Conservation (phyloP, 176 grass and related monocot genomes). For the Aechmea fasciata region DNA sequence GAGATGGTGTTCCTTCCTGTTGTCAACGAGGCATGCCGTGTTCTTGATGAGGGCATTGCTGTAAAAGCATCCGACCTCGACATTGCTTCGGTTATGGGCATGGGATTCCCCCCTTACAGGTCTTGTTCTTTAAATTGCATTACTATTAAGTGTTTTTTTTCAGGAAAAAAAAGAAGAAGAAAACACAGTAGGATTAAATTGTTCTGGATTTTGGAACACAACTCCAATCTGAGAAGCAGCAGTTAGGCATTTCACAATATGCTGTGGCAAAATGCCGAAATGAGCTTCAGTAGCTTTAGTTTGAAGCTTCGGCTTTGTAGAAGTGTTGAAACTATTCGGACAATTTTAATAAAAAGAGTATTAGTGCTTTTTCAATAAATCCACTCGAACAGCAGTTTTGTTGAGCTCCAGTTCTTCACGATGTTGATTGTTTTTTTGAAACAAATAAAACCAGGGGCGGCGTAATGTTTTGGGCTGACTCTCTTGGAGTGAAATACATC, state of each 20-base stretch:
- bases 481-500: conserved; percentile 66
- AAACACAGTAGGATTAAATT: neutral
- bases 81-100: conserved; percentile 78
- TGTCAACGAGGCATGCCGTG: conserved; percentile 82
- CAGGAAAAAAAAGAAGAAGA: too few species aligned
- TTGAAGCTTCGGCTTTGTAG: too few species aligned
- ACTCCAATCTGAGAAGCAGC: too few species aligned
- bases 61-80: conserved; percentile 90
- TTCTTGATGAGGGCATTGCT: conserved; percentile 70
- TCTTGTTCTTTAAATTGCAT: conserved; percentile 1
- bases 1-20: conserved; percentile 85
- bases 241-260: too few species aligned
- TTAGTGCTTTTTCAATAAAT: neutral
- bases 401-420: too few species aligned
- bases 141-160: neutral
- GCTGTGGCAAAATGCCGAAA: too few species aligned
- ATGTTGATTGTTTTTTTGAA: neutral
- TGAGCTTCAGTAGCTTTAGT: too few species aligned
- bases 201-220: too few species aligned
- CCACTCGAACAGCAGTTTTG: too few species aligned
- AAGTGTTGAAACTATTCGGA: neutral
- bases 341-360: too few species aligned
- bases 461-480: conserved; percentile 80
- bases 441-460: conserved; percentile 47
- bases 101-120: conserved; percentile 94